A percentile compares a stretch with the other conserved stretches of the same genome.
Conservation (phyloP, 352 stramenopile genomes). For the Globisporangium cederbergense region DNA sequence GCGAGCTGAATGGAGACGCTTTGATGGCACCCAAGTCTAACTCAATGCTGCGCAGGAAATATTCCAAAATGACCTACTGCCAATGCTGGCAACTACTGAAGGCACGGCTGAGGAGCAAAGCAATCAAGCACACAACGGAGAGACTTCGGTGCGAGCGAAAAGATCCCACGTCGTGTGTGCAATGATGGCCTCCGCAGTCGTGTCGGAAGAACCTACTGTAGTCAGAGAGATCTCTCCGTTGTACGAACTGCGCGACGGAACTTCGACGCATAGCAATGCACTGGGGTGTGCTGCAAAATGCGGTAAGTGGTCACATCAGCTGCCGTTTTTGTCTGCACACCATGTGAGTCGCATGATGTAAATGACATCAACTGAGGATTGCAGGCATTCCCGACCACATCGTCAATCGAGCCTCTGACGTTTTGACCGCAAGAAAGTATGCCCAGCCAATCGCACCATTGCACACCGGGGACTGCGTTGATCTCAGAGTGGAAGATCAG, state of each 20-base stretch:
- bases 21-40: not conserved
- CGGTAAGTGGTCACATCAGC: slow-evolving; percentile 28
- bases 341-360: too few relatives aligned
- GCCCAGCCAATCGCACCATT: slow-evolving; percentile 23
- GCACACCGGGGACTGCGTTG: slow-evolving; percentile 20
- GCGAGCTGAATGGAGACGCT: not conserved
- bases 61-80: slow-evolving; percentile 43
- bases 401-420: slow-evolving; percentile 40
- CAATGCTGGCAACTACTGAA: not conserved
- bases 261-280: slow-evolving; percentile 70
- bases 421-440: slow-evolving; percentile 34
- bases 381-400: slow-evolving; percentile 44
- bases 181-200: slow-evolving; percentile 48
- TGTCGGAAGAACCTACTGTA: slow-evolving; percentile 15
- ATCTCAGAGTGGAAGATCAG: slow-evolving; percentile 39
- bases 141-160: not conserved
- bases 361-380: slow-evolving; percentile 3
- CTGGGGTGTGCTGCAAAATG: slow-evolving; percentile 62
- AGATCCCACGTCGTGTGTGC: slow-evolving; percentile 33
- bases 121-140: not conserved
- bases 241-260: slow-evolving; percentile 56
- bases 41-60: slow-evolving; percentile 41
- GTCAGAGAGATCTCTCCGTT: slow-evolving; percentile 34
- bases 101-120: not conserved
- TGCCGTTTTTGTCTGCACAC: not conserved